A percentile compares a stretch with the other conserved stretches of the same genome.
Evolutionary conservation across 345 rosid genomes (phyloP).

Genomic region (Rhodamnia rubescens): DNA sequence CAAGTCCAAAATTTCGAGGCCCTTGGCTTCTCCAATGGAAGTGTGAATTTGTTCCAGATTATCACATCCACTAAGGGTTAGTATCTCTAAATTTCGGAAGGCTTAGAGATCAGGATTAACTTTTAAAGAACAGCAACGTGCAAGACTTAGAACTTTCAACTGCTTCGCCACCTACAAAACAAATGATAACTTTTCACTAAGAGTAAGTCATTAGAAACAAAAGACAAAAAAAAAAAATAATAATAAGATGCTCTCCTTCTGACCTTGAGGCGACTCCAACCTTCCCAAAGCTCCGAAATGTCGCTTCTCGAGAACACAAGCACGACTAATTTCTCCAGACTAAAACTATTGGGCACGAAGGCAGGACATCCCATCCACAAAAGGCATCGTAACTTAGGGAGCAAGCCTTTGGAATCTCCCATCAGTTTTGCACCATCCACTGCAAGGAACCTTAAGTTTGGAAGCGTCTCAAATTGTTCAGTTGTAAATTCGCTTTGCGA

Average conservation of each 20-base stretch:
- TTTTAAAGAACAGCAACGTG: background rate
- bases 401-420: background rate
- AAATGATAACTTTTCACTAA: accelerated
- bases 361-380: accelerated
- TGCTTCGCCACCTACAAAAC: background rate
- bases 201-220: background rate
- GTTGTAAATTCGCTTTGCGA: background rate
- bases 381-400: background rate
- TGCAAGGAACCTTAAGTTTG: background rate
- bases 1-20: background rate
- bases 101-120: background rate
- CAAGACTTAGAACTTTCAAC: background rate
- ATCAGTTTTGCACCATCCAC: accelerated
- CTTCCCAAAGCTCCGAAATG: background rate
- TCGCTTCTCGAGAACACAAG: accelerated
- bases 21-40: background rate
- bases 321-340: background rate
- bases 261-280: background rate
- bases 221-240: background rate
- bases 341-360: background rate
- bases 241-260: background rate
- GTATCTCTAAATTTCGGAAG: background rate
- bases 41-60: background rate
- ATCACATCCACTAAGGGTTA: accelerated
- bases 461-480: background rate